Conservation (phyloP, 306 rosid species). For the Parietaria judaica region DNA sequence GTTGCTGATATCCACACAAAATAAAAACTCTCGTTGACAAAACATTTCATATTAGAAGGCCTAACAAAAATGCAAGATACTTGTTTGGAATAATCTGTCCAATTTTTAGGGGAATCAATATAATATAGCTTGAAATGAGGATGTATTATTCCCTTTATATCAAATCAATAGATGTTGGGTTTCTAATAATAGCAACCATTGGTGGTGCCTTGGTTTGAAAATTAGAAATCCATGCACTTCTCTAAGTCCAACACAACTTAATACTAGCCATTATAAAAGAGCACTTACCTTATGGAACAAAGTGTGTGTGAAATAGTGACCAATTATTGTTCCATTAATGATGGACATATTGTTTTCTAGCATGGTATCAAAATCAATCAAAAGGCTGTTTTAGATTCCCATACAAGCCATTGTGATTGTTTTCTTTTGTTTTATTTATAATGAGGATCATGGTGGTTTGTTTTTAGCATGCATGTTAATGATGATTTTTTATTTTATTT, state of each 20-base stretch:
- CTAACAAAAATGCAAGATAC: not conserved
- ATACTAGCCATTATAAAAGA: not conserved
- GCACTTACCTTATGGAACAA: not conserved
- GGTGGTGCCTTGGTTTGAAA: slow-evolving; percentile 8
- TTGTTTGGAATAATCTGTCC: not conserved
- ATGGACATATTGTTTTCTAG: too few relatives aligned
- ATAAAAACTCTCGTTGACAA: too few relatives aligned
- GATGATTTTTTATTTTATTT: too few relatives aligned
- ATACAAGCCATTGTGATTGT: too few relatives aligned
- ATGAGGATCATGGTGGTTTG: too few relatives aligned
- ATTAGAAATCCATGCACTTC: not conserved
- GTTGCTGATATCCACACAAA: not conserved
- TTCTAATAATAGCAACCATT: not conserved
- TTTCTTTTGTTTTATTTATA: too few relatives aligned
- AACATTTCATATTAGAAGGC: too few relatives aligned
- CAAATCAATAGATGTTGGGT: slow-evolving; percentile 4
- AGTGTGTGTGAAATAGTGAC: not conserved
- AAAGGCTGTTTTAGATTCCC: too few relatives aligned
- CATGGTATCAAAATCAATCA: too few relatives aligned
- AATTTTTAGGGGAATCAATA: not conserved
- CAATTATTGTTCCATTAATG: too few relatives aligned
- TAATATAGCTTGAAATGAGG: not conserved
- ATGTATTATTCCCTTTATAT: slow-evolving; percentile 1
- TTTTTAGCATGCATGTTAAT: too few relatives aligned
- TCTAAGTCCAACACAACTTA: not conserved